Evolutionary conservation across 257 asterid genomes (phyloP), one percentile per base, ranked within the genome.

Genomic region (Cinchona pubescens): DNA sequence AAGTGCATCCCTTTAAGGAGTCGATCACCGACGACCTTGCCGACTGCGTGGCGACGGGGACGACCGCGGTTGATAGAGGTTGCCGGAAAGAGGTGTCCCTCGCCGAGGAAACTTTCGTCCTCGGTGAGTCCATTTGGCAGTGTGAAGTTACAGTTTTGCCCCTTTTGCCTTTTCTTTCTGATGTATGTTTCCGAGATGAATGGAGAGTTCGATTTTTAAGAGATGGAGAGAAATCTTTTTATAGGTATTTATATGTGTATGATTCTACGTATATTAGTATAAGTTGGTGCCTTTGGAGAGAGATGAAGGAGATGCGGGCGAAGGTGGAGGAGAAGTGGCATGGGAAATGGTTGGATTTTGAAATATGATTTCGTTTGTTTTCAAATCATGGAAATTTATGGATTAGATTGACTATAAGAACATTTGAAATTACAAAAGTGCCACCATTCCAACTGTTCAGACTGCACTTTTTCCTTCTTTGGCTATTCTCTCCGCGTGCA

Each of bases 11-110:
- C 72, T 88, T 85, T 7, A 94, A 14, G 61, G 98, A 89, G 63
- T 84, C 93, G 43, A 88, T 82, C 55, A 92, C 77, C 67, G 98
- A 90, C 56, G 97, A 70, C 75, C 98, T 89, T 70, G 86, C 97
- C 11, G 98, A 88, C 32, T 80, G 63, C 56, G 85, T 58, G 11
- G 45, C n/a, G n/a, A n/a, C n/a, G n/a, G n/a, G n/a, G n/a, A n/a
- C n/a, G n/a, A n/a, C 65, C n/a, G 78, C 7, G 30, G 74, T 73
- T 71, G 66, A 30, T 48, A 69, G 67, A 23, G 55, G n/a, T 43
- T 58, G 82, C 75, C 65, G 68, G 19, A 81, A 45, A 1, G 69
- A 56, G 34, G 51, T 38, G 32, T 70, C 58, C 49, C 49, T 65
- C 49, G 73, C 49, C 66, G 76, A 73, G 69, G 40, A 34, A 68